These are phyloP conservation scores for Aspergillus alliaceus DNA, from an alignment of 2,329 filamentous ascomycete species.

Conservation along the genomic window DNA sequence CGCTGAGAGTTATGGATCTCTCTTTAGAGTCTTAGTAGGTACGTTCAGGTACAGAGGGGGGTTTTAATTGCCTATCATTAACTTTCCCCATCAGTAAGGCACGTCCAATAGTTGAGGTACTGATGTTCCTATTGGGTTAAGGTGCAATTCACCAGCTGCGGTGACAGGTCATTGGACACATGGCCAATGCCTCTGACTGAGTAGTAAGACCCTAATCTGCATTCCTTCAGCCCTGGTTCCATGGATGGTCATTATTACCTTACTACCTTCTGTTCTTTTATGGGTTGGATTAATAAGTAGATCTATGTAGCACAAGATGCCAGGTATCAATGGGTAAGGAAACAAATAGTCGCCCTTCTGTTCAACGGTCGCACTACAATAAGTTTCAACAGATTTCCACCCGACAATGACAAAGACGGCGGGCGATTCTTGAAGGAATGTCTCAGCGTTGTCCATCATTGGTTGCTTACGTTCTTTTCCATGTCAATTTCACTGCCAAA, in stretches of 20 bases:
- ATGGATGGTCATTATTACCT: background rate
- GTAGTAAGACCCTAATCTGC: background rate
- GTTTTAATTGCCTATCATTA: background rate
- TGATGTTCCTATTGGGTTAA: background rate
- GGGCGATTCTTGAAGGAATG: background rate
- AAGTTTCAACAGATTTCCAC: background rate
- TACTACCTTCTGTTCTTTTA: background rate
- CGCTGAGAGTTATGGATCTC: background rate
- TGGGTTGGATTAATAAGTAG: background rate
- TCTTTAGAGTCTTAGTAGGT: background rate
- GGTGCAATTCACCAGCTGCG: background rate
- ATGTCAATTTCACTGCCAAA: background rate
- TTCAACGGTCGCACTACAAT: background rate
- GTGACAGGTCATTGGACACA: slow-evolving; percentile 2
- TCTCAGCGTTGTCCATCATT: background rate
- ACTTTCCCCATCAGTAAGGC: background rate
- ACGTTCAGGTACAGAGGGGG: background rate
- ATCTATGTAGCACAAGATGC: background rate
- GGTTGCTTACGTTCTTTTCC: background rate
- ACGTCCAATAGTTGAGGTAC: background rate
- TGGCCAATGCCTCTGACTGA: background rate
- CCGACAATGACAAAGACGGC: background rate
- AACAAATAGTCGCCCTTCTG: background rate
- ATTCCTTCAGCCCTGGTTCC: background rate
- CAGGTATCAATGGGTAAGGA: background rate